A percentile compares a stretch with the other conserved stretches of the same genome.
Conservation (phyloP, 176 grass and related monocot genomes). For the Luzula sylvatica region DNA sequence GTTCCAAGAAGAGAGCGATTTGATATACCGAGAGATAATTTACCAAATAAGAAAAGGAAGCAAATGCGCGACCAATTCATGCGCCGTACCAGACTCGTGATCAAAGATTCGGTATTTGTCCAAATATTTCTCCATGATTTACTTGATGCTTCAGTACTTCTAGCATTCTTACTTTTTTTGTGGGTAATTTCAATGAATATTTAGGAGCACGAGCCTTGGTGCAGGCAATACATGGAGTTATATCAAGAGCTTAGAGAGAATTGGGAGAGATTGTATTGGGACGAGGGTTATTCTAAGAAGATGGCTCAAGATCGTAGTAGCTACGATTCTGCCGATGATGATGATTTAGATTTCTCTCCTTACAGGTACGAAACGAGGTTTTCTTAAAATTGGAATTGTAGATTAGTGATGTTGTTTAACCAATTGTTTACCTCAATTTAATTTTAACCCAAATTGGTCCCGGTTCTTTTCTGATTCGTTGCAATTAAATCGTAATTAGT, state of each 20-base stretch:
- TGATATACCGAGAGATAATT: conserved; percentile 79
- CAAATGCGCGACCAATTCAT: conserved; percentile 99
- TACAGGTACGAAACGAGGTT: conserved; percentile 51
- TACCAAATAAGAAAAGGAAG: conserved; percentile 86
- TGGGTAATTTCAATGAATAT: background rate
- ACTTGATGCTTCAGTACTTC: background rate
- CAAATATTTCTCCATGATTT: background rate
- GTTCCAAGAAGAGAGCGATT: conserved; percentile 89
- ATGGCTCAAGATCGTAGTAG: conserved; percentile 80
- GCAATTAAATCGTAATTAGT: background rate
- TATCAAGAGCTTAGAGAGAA: conserved; percentile 71
- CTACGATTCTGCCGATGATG: conserved; percentile 95
- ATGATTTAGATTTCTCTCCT: conserved; percentile 84
- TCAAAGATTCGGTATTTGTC: conserved; percentile 67
- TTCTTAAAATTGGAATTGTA: background rate
- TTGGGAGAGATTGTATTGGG: conserved; percentile 75
- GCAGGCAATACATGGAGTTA: conserved; percentile 83
- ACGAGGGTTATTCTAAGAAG: conserved; percentile 97
- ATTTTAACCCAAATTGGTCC: background rate
- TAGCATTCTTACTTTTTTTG: conserved; percentile 5
- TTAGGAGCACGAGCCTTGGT: conserved; percentile 84
- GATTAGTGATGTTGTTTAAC: too few relatives aligned
- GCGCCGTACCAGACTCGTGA: conserved; percentile 79
- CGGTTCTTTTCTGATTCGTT: too few relatives aligned
- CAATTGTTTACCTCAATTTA: background rate